These are phyloP conservation scores for Lonicera japonica DNA, from an alignment of 129 eudicot genomes.

Conservation along the genomic window DNA sequence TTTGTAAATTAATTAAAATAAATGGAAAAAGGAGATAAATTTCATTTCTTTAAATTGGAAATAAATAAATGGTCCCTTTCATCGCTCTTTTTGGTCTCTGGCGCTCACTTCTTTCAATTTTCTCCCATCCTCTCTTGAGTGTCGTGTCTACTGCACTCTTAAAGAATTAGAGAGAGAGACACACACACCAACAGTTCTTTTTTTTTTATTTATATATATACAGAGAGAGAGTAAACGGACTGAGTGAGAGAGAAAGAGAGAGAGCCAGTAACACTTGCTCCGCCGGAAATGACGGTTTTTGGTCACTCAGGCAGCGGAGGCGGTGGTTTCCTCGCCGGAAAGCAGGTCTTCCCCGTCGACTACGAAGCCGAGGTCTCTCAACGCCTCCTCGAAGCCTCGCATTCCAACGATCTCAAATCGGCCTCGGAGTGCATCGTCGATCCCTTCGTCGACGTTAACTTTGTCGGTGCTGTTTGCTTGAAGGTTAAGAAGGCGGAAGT, in stretches of 20 bases:
- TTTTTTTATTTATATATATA: slow-evolving; percentile 3
- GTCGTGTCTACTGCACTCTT: slow-evolving; percentile 7
- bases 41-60: too few relatives aligned
- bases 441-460: slow-evolving; percentile 76
- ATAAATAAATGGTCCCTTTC: slow-evolving; percentile 13
- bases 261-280: too few relatives aligned
- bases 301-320: slow-evolving; percentile 47
- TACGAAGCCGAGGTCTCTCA: slow-evolving; percentile 77
- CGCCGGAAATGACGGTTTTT: slow-evolving; percentile 63
- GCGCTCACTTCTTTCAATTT: slow-evolving; percentile 84
- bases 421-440: slow-evolving; percentile 57
- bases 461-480: slow-evolving; percentile 55
- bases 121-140: slow-evolving; percentile 11
- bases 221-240: slow-evolving; percentile 15
- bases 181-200: too few relatives aligned
- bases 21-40: slow-evolving; percentile 10
- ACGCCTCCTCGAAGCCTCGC: slow-evolving; percentile 58
- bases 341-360: slow-evolving; percentile 76
- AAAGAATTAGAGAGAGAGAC: background rate
- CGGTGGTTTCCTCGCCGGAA: slow-evolving; percentile 49
- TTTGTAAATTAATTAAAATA: too few relatives aligned
- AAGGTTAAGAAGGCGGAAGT: slow-evolving; percentile 55
- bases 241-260: too few relatives aligned
- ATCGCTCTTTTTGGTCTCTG: slow-evolving; percentile 23
- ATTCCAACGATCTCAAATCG: slow-evolving; percentile 39